Evolutionary conservation across 2,329 filamentous ascomycete genomes (phyloP).

Genomic region (Penicillium sclerotiorum): DNA sequence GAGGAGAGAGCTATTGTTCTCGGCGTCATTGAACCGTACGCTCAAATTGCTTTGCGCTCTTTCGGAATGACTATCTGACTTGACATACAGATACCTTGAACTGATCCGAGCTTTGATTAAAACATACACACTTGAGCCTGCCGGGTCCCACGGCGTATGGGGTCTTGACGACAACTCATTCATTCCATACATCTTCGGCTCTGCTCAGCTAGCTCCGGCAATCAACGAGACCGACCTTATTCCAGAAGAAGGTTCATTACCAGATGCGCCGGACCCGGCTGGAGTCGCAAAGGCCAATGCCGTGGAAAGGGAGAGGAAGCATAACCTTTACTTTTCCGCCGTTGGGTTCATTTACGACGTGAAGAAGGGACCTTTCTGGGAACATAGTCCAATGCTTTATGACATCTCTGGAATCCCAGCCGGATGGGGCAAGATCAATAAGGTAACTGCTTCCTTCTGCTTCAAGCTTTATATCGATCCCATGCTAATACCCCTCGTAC

Average conservation of each 20-base stretch:
- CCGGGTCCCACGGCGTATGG: conserved; percentile 96
- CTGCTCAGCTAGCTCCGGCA: conserved; percentile 81
- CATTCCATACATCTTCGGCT: conserved; percentile 90
- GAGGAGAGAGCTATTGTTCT: conserved; percentile 80
- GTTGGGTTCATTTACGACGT: conserved; percentile 97
- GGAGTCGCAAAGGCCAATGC: conserved; percentile 67
- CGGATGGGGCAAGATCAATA: conserved; percentile 99
- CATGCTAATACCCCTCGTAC: background rate
- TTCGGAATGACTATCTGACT: conserved; percentile 9
- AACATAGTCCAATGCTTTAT: conserved; percentile 90
- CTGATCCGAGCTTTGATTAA: conserved; percentile 82
- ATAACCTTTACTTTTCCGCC: conserved; percentile 91
- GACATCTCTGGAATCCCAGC: conserved; percentile 89
- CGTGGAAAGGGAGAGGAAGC: conserved; percentile 66
- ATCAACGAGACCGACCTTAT: conserved; percentile 66
- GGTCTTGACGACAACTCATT: conserved; percentile 98
- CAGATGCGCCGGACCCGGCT: conserved; percentile 69
- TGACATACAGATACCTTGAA: conserved; percentile 65
- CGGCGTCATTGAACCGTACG: conserved; percentile 78
- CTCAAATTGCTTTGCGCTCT: conserved; percentile 23
- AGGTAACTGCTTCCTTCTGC: conserved; percentile 47
- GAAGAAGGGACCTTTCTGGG: conserved; percentile 95
- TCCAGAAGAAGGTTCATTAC: conserved; percentile 76
- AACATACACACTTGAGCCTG: conserved; percentile 90
- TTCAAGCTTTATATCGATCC: background rate